Conservation (phyloP, 2,329 filamentous ascomycete genomes). For the Diaporthe caulivora region DNA sequence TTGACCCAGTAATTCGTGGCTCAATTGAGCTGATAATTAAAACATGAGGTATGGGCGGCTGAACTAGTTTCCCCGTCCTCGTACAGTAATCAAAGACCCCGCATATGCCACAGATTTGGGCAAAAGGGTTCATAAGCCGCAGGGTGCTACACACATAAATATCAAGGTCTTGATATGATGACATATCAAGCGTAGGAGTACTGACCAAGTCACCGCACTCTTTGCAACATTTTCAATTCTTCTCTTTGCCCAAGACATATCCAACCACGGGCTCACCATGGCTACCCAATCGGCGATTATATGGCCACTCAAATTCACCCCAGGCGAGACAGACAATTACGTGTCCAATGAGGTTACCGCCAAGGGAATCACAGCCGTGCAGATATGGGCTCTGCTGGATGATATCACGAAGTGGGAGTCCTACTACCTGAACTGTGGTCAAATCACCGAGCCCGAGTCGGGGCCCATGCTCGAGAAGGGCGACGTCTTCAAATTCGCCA, state of each 20-base stretch:
- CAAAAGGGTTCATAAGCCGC: not conserved
- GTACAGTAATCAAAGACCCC: constrained; percentile 2
- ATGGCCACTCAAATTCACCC: constrained; percentile 46
- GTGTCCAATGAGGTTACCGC: constrained; percentile 48
- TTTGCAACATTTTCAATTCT: not conserved
- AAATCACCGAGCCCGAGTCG: constrained; percentile 45
- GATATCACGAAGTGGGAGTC: constrained; percentile 47
- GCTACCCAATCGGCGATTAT: constrained; percentile 42
- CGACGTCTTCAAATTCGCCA: constrained; percentile 47
- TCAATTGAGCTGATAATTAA: not conserved
- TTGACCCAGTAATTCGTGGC: not conserved
- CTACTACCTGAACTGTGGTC: constrained; percentile 45
- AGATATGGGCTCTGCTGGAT: constrained; percentile 46
- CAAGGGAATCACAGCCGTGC: constrained; percentile 44
- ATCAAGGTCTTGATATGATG: not conserved
- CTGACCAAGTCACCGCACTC: not conserved
- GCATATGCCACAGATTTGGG: not conserved
- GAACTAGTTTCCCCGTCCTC: not conserved
- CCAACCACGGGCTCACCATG: constrained; percentile 4
- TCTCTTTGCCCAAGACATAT: not conserved
- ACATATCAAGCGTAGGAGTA: accelerated
- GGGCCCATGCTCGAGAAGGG: constrained; percentile 44
- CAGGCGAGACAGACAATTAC: constrained; percentile 48
- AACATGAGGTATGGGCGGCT: not conserved
- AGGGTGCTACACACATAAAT: not conserved